These are phyloP conservation scores for Metschnikowia corniflorae DNA, from an alignment of 805 yeast genomes.

Conservation along the genomic window DNA sequence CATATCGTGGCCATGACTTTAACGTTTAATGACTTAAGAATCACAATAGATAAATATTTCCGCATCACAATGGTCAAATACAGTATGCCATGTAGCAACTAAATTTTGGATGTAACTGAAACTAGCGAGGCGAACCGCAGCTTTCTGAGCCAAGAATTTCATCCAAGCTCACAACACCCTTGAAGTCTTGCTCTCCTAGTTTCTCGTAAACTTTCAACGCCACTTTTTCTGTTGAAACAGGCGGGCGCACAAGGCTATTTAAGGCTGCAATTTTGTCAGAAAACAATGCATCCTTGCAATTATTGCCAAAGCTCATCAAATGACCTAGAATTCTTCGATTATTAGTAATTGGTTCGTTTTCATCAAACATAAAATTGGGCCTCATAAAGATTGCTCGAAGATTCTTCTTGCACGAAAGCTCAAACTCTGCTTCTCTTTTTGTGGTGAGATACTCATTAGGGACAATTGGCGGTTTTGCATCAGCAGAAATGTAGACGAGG, in stretches of 20 bases:
- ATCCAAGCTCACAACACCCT: slow-evolving; percentile 59
- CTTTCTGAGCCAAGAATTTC: too few relatives aligned
- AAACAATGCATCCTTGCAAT: slow-evolving; percentile 42
- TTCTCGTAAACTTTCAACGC: slow-evolving; percentile 56
- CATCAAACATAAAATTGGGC: slow-evolving; percentile 84
- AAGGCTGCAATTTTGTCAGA: slow-evolving; percentile 28
- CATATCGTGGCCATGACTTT: slow-evolving; percentile 14
- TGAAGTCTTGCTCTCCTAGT: slow-evolving; percentile 45
- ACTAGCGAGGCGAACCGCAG: too few relatives aligned
- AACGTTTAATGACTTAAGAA: too few relatives aligned
- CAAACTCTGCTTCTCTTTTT: slow-evolving; percentile 73
- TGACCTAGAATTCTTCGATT: slow-evolving; percentile 41
- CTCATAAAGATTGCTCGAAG: slow-evolving; percentile 64
- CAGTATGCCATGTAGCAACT: too few relatives aligned
- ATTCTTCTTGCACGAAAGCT: slow-evolving; percentile 40
- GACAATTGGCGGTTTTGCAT: slow-evolving; percentile 56
- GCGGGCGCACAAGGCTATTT: slow-evolving; percentile 50
- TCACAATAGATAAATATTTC: too few relatives aligned
- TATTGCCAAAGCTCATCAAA: slow-evolving; percentile 39
- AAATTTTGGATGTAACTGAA: too few relatives aligned
- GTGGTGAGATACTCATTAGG: slow-evolving; percentile 71
- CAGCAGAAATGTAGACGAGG: slow-evolving; percentile 81
- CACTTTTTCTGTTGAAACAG: slow-evolving; percentile 65
- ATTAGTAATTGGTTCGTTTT: slow-evolving; percentile 25
- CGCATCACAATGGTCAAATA: too few relatives aligned